Base-by-base conservation (phyloP, 148 eudicot species). In the Chenopodium quinoa region DNA sequence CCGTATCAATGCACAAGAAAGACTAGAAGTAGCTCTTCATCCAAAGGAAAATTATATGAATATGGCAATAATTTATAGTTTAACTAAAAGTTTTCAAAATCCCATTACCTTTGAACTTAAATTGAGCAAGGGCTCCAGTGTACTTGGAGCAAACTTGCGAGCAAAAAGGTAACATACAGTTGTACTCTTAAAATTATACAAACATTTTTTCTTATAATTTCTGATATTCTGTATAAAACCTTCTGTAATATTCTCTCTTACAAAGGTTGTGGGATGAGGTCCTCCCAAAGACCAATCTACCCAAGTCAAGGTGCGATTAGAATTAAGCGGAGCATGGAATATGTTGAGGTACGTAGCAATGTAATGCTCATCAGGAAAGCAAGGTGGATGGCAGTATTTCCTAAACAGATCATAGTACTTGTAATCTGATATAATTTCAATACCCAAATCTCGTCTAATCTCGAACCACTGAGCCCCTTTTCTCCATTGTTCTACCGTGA, bases 401-500 rank as follows among this genome's bases (percentile, higher is more conserved):
- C 84, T 85, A 87, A 92, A 92, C 40, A 92, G 75, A 12, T 50
- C 67, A 80, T 90, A 92, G 87, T 89, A 93, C 66, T 88, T 90
- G 68, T 90, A 85, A 64, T 92, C 93, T 2, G 93, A 79, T 56
- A 93, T 87, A 16, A 93, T 73, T 12, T 73, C 82, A 46, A 87
- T 52, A 9, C 92, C 97, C 25, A 90, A 66, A 20, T 60, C 73
- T 3, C 95, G 90, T 34, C 85, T 88, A 0, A 92, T 50, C 86
- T 92, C 93, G 25, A 93, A 93, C 97, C 95, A 93, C 44, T 91
- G 94, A 16, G 95, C 88, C 74, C 95, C 95, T 84, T 93, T 92
- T 29, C 94, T 79, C 97, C 95, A 93, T 44, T 92, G 92, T 20
- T 84, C 52, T 37, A 91, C 89, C 52, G 14, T 52, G 25, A 92